phyloP scores from a whole-genome alignment of 2,329 filamentous ascomycete species.

The Beauveria brongniartii region DNA sequence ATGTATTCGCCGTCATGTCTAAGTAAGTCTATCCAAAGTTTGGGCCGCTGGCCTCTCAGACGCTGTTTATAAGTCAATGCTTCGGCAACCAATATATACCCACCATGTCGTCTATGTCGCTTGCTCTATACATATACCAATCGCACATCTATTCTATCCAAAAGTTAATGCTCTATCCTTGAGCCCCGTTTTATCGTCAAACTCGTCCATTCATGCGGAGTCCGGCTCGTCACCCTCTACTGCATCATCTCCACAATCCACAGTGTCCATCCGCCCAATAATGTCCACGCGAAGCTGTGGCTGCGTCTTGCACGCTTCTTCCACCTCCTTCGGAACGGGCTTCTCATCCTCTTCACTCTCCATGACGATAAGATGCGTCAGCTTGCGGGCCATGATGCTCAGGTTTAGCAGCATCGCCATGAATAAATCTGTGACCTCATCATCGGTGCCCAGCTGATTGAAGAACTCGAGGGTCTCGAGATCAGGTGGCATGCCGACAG shows the following conservation, averaged over 20 bases:
- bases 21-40: background rate
- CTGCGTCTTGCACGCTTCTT: constrained; percentile 27
- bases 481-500: constrained; percentile 37
- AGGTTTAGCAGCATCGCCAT: constrained; percentile 32
- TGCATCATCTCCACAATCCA: background rate
- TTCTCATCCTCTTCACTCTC: constrained; percentile 22
- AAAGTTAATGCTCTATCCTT: background rate
- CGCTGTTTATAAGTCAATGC: background rate
- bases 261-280: constrained; percentile 20
- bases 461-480: constrained; percentile 39
- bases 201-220: background rate
- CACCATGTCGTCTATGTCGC: background rate
- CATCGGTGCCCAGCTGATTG: constrained; percentile 36
- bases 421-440: constrained; percentile 38
- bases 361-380: constrained; percentile 30
- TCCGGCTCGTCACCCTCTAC: background rate
- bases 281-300: constrained; percentile 25
- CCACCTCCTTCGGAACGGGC: constrained; percentile 24
- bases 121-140: background rate
- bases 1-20: background rate
- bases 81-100: background rate
- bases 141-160: background rate
- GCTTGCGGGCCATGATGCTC: constrained; percentile 27
- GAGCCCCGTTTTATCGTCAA: background rate
- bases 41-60: background rate